phyloP scores from a whole-genome alignment of 345 rosid genomes.

The Luvunga scandens region DNA sequence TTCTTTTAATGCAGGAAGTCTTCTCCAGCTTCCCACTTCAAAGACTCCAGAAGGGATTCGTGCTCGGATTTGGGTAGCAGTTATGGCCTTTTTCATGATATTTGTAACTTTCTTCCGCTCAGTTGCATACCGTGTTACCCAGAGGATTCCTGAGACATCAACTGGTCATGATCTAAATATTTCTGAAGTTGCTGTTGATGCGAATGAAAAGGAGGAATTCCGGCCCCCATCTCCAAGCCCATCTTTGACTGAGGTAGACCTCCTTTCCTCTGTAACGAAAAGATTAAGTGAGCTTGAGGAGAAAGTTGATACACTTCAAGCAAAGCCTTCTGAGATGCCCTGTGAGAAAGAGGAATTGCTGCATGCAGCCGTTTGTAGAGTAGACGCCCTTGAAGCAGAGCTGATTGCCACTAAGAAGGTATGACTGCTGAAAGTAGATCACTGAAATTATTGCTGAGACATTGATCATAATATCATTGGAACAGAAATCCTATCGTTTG shows the following conservation, averaged over 20 bases:
- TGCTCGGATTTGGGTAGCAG: constrained; percentile 40
- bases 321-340: constrained; percentile 97
- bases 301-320: constrained; percentile 74
- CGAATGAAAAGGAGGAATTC: constrained; percentile 39
- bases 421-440: not conserved
- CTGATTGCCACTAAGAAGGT: constrained; percentile 99
- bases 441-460: not conserved
- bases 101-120: constrained; percentile 53
- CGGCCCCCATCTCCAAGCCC: constrained; percentile 60
- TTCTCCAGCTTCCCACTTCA: constrained; percentile 32
- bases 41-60: constrained; percentile 55
- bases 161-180: constrained; percentile 31
- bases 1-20: constrained; percentile 40
- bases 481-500: not conserved
- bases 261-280: constrained; percentile 69
- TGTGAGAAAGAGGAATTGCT: constrained; percentile 92
- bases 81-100: constrained; percentile 66
- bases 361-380: constrained; percentile 96
- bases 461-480: not conserved
- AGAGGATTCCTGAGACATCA: constrained; percentile 41
- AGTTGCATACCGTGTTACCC: constrained; percentile 37
- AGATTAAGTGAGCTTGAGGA: constrained; percentile 86
- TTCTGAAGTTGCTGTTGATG: constrained; percentile 32
- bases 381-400: constrained; percentile 97
- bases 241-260: constrained; percentile 50